A percentile compares a stretch with the other conserved stretches of the same genome.
phyloP scores from a whole-genome alignment of 164 flowering plant species.

The Vitis riparia region DNA sequence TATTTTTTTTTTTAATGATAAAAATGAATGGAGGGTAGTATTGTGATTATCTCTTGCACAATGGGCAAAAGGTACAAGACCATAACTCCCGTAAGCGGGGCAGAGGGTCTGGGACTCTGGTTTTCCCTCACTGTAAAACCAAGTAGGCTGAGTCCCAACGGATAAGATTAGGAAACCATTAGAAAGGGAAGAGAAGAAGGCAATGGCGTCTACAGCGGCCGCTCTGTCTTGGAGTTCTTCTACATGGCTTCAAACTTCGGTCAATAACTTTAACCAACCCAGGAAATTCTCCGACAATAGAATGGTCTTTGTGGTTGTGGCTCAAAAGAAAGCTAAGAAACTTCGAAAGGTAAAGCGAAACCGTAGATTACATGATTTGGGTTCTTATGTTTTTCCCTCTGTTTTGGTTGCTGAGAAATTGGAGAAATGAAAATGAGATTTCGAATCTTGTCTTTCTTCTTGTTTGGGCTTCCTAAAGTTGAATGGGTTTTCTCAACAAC shows the following conservation, averaged over 20 bases:
- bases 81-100: no score
- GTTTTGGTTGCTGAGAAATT: neutral
- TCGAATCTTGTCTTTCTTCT: neutral
- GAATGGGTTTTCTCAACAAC: constrained; percentile 2
- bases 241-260: constrained; percentile 32
- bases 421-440: no score
- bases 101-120: no score
- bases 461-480: neutral
- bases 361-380: neutral
- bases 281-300: constrained; percentile 23
- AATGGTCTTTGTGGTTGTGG: constrained; percentile 35
- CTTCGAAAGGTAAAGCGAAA: constrained; percentile 46
- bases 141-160: no score
- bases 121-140: no score
- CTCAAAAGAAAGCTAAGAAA: constrained; percentile 77
- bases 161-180: no score
- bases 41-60: no score
- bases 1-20: no score
- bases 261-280: constrained; percentile 23
- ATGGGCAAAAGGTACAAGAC: no score
- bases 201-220: constrained; percentile 49
- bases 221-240: constrained; percentile 63
- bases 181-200: neutral
- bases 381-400: neutral
- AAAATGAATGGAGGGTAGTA: no score